Conservation (phyloP, 1,284 basidiomycete genomes). For the Leccinum pachyderme region DNA sequence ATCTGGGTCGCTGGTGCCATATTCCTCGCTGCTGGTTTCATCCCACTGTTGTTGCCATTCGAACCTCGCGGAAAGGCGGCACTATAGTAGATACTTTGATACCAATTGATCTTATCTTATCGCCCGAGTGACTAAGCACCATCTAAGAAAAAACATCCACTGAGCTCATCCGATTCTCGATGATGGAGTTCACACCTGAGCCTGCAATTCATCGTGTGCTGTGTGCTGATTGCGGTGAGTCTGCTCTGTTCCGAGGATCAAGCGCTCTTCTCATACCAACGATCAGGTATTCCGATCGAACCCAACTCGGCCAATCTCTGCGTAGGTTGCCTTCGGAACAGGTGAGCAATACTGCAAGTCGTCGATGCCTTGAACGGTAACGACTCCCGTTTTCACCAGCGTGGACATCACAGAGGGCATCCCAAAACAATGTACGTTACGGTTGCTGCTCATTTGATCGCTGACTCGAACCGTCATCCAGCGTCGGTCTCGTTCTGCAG, state of each 20-base stretch:
- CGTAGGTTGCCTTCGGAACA: conserved; percentile 87
- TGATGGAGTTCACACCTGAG: conserved; percentile 73
- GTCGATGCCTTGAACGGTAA: conserved; percentile 3
- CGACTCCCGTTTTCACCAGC: conserved; percentile 35
- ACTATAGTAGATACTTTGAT: conserved; percentile 35
- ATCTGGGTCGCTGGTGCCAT: conserved; percentile 70
- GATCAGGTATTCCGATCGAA: conserved; percentile 84
- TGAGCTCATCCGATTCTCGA: neutral
- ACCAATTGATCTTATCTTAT: conserved; percentile 16
- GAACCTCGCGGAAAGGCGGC: conserved; percentile 68
- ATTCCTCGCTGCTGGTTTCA: conserved; percentile 58
- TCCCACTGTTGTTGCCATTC: conserved; percentile 68
- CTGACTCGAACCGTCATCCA: conserved; percentile 26
- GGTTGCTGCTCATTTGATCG: neutral
- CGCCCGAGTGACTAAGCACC: conserved; percentile 21
- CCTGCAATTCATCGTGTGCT: conserved; percentile 75
- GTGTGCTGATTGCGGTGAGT: conserved; percentile 78
- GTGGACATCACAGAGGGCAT: conserved; percentile 98
- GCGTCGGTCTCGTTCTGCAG: conserved; percentile 92
- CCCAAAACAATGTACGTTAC: conserved; percentile 81
- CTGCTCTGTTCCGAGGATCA: neutral
- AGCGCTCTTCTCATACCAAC: conserved; percentile 2
- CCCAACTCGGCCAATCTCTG: conserved; percentile 97
- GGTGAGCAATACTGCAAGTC: conserved; percentile 42
- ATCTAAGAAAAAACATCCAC: conserved; percentile 1